Conservation (phyloP, 2,329 filamentous ascomycete species). For the Didymosphaeria variabile region DNA sequence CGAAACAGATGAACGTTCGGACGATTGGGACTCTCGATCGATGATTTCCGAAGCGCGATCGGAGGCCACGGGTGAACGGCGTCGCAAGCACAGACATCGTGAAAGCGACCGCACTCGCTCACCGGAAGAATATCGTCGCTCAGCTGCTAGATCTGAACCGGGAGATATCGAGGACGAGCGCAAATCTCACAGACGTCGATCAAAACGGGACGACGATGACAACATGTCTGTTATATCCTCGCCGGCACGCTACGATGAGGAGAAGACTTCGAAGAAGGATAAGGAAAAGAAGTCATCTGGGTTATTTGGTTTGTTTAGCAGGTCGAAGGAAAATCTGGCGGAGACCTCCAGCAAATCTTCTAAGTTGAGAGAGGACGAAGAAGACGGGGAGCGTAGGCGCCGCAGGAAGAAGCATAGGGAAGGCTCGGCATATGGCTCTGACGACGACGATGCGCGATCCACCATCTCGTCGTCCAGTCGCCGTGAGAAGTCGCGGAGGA, state of each 20-base stretch:
- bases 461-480: constrained; percentile 46
- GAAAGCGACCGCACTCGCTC: constrained; percentile 46
- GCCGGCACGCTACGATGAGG: constrained; percentile 52
- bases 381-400: constrained; percentile 54
- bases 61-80: constrained; percentile 45
- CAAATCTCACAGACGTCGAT: constrained; percentile 51
- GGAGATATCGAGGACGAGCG: constrained; percentile 50
- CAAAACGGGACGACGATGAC: constrained; percentile 56
- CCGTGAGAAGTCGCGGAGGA: constrained; percentile 53
- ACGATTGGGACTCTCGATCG: constrained; percentile 54
- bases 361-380: constrained; percentile 49
- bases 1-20: constrained; percentile 45
- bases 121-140: constrained; percentile 38
- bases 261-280: constrained; percentile 44
- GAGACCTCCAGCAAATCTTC: constrained; percentile 46
- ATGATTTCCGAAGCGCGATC: constrained; percentile 49
- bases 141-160: constrained; percentile 52
- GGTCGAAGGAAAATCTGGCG: constrained; percentile 51
- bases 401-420: constrained; percentile 56
- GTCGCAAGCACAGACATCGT: constrained; percentile 44
- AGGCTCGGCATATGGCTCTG: constrained; percentile 50
- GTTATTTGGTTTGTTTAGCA: constrained; percentile 58
- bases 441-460: constrained; percentile 49
- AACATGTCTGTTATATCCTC: constrained; percentile 52
- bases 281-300: constrained; percentile 58